Base-by-base conservation (phyloP, 164 flowering plant species). In the Vitis rotundifolia region DNA sequence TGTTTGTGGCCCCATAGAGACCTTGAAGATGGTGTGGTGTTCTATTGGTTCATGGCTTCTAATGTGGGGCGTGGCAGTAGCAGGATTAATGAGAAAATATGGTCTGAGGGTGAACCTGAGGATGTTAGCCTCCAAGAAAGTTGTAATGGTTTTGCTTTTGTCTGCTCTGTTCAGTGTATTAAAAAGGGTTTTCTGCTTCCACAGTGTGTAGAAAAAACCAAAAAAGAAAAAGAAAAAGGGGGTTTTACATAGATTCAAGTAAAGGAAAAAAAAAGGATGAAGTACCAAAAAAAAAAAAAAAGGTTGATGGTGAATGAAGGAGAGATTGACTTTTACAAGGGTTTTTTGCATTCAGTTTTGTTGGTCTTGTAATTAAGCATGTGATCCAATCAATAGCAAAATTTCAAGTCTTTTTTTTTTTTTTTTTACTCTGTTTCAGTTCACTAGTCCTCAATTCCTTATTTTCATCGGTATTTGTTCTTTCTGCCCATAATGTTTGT, bases 51-150 rank as follows among this genome's bases (percentile, higher is more conserved):
- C 89, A 13, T 87, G 85, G 85, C 11, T 87, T 64, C 52, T 80
- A 6, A 61, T 76, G 67, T 44, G 85, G 70, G 74, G 84, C 22
- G 29, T 68, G 9, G 69, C 71, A 1, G 59, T 70, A 2, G 62
- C 78, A 63, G 75, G 66, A 68, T 70, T 82, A 52, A 82, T 89
- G 92, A 83, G 85, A 66, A 75, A 69, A 49, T 85, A 84, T 67
- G 91, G 89, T 49, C 3, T 86, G 69, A 85, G 88, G 73, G 84
- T 91, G 51, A 93, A 93, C 71, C 85, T 93, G 49, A 81, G 98
- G 81, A 57, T 83, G 31, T 70, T 93, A 10, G 97, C 95, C 29
- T 91, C 97, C 1, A 93, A 93, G 79, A 89, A 84, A 81, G 29
- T 88, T 31, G 81, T 89, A 70, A 61, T 71, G 77, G 60, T 85